Conservation (phyloP, 441 rosid species). For the Bruguiera hainesii region DNA sequence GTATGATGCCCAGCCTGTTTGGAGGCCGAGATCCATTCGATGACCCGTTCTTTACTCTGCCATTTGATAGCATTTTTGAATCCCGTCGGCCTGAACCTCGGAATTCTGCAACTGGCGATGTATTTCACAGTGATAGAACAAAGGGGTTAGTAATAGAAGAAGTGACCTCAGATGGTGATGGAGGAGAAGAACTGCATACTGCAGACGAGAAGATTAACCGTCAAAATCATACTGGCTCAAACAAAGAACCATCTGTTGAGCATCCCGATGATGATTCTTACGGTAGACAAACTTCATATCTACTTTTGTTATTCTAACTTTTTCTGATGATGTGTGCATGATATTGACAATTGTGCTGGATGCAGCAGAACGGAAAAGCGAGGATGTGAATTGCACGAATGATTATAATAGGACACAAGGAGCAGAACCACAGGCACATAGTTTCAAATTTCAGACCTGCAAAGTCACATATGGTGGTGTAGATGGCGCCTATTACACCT, state of each 20-base stretch:
- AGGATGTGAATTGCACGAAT: conserved; percentile 28
- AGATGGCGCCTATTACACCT: conserved; percentile 78
- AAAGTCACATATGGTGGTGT: conserved; percentile 78
- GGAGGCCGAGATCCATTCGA: conserved; percentile 75
- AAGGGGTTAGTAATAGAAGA: conserved; percentile 67
- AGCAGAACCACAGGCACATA: conserved; percentile 31
- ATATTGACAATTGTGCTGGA: conserved; percentile 13
- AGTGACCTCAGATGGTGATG: conserved; percentile 51
- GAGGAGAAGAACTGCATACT: conserved; percentile 16
- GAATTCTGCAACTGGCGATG: conserved; percentile 23
- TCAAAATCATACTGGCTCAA: conserved; percentile 18
- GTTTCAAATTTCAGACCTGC: conserved; percentile 38
- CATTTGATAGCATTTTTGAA: conserved; percentile 43
- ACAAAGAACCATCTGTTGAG: conserved; percentile 55
- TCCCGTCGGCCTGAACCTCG: conserved; percentile 25
- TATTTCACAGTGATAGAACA: conserved; percentile 8
- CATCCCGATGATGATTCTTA: conserved; percentile 57
- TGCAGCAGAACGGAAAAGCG: conserved; percentile 39
- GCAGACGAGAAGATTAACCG: conserved; percentile 12
- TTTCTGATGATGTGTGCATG: background rate
- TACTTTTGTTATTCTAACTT: background rate
- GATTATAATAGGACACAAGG: conserved; percentile 27
- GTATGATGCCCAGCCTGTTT: conserved; percentile 45
- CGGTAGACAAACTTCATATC: conserved; percentile 32
- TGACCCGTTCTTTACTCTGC: conserved; percentile 61